phyloP scores from a whole-genome alignment of 352 stramenopile genomes.

The Phytopythium delawarense region DNA sequence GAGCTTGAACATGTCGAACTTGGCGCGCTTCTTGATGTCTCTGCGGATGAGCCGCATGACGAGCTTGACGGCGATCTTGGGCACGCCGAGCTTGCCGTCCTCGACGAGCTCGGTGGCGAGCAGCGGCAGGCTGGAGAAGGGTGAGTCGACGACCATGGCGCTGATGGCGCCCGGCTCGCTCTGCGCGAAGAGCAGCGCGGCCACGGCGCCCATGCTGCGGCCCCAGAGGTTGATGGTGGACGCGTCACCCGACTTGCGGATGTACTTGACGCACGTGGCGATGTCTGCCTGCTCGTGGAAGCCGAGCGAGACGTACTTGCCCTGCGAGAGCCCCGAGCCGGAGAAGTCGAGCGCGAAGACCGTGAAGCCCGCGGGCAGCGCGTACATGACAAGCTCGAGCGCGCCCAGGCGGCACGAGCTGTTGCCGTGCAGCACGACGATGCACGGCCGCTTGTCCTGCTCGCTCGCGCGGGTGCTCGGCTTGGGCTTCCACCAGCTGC shows the following conservation, averaged over 20 bases:
- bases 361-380: conserved; percentile 69
- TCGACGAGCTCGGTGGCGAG: conserved; percentile 74
- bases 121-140: conserved; percentile 72
- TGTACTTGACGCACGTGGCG: conserved; percentile 61
- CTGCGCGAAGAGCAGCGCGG: conserved; percentile 62
- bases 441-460: conserved; percentile 53
- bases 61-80: conserved; percentile 77
- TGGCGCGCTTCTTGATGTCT: conserved; percentile 75
- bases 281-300: conserved; percentile 79
- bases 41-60: conserved; percentile 77
- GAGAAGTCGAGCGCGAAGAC: conserved; percentile 82
- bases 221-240: conserved; percentile 76
- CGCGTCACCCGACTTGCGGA: conserved; percentile 39
- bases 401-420: conserved; percentile 72
- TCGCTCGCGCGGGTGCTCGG: neutral
- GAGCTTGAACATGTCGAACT: conserved; percentile 88
- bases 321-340: conserved; percentile 69
- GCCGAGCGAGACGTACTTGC: conserved; percentile 82
- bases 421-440: conserved; percentile 81
- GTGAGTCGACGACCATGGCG: conserved; percentile 81
- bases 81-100: conserved; percentile 76
- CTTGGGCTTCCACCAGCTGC: conserved; percentile 82
- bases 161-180: conserved; percentile 44
- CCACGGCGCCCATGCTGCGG: conserved; percentile 78
- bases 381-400: conserved; percentile 76